phyloP scores from a whole-genome alignment of 1,284 basidiomycete species.

The Austroboletus novae-zelandiae region DNA sequence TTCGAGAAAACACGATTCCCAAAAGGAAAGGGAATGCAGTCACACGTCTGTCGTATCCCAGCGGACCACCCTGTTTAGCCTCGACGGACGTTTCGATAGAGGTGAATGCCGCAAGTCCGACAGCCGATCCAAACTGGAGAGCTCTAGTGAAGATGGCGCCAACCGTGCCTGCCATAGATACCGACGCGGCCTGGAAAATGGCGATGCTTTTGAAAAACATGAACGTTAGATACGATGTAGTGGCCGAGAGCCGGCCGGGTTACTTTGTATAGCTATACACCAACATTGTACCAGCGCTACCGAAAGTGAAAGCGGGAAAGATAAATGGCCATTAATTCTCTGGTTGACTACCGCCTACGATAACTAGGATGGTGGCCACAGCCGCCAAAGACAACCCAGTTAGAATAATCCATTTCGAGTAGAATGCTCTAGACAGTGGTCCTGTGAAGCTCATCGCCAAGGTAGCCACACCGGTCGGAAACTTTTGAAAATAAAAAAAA shows the following conservation, averaged over 20 bases:
- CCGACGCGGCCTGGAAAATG: constrained; percentile 46
- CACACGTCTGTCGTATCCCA: constrained; percentile 40
- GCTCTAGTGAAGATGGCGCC: constrained; percentile 56
- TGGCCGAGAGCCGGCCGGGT: constrained; percentile 12
- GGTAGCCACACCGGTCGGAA: constrained; percentile 42
- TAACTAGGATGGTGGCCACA: constrained; percentile 42
- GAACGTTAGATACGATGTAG: background rate
- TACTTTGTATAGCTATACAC: constrained; percentile 38
- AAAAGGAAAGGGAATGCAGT: constrained; percentile 52
- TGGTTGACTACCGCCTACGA: constrained; percentile 37
- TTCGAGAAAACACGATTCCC: constrained; percentile 37
- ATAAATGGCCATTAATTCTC: constrained; percentile 45
- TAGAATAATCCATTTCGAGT: constrained; percentile 46
- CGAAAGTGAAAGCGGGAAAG: constrained; percentile 50
- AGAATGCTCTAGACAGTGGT: constrained; percentile 35
- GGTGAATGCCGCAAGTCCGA: constrained; percentile 44
- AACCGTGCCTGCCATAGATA: constrained; percentile 49
- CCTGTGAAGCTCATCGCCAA: constrained; percentile 40
- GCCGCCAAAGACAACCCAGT: constrained; percentile 38
- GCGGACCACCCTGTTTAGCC: constrained; percentile 27
- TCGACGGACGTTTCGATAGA: constrained; percentile 50
- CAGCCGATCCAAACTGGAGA: constrained; percentile 51
- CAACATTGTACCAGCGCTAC: constrained; percentile 39
- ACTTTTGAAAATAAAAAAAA: constrained; percentile 28
- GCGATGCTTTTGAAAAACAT: constrained; percentile 41